phyloP scores from a whole-genome alignment of 78 protist genomes.

The Dictyostelium intermedium region DNA sequence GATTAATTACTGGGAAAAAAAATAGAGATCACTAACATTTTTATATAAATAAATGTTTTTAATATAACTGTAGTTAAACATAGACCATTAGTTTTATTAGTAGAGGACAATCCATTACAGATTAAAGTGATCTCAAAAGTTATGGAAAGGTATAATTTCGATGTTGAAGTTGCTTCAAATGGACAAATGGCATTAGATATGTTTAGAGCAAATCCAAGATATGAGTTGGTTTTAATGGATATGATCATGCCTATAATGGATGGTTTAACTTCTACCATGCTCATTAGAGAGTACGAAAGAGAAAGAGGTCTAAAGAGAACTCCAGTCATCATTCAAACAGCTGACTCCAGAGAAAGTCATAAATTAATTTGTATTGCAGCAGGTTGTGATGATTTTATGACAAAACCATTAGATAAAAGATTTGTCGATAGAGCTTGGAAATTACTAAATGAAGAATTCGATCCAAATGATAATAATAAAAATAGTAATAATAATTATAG shows the following conservation, averaged over 20 bases:
- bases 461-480: neutral
- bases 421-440: slow-evolving; percentile 46
- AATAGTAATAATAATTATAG: neutral
- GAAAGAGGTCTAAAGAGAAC: slow-evolving; percentile 63
- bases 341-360: slow-evolving; percentile 68
- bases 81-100: slow-evolving; percentile 77
- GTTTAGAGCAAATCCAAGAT: slow-evolving; percentile 71
- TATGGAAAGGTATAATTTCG: slow-evolving; percentile 75
- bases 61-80: slow-evolving; percentile 28
- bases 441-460: slow-evolving; percentile 39
- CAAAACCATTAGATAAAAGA: slow-evolving; percentile 70
- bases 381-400: slow-evolving; percentile 82
- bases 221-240: slow-evolving; percentile 79
- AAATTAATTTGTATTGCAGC: slow-evolving; percentile 61
- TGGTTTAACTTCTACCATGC: slow-evolving; percentile 74
- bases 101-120: slow-evolving; percentile 72
- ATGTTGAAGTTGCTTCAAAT: slow-evolving; percentile 80
- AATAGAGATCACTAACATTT: neutral
- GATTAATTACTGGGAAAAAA: neutral
- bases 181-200: slow-evolving; percentile 81
- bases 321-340: slow-evolving; percentile 81
- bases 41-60: neutral
- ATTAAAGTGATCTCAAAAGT: slow-evolving; percentile 65
- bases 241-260: slow-evolving; percentile 84
- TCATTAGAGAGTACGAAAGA: slow-evolving; percentile 76